Conservation (phyloP, 208 protist genomes). For the Vickermania spadyakhi region DNA sequence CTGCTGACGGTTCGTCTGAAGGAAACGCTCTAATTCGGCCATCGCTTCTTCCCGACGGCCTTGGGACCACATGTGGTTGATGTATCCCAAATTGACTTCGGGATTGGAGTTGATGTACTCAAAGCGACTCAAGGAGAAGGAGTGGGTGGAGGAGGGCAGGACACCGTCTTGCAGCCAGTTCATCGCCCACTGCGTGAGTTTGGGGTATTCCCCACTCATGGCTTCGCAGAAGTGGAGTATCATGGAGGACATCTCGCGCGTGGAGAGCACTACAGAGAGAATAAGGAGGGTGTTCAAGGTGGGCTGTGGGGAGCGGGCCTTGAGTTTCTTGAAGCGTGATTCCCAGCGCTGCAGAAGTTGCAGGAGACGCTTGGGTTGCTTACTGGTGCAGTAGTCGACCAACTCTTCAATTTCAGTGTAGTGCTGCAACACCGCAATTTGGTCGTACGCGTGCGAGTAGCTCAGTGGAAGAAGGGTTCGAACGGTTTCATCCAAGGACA, state of each 20-base stretch:
- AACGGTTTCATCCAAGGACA: slow-evolving; percentile 77
- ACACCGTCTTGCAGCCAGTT: slow-evolving; percentile 48
- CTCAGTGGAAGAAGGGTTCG: slow-evolving; percentile 80
- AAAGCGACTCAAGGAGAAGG: neutral
- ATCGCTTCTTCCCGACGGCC: slow-evolving; percentile 67
- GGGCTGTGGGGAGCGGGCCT: slow-evolving; percentile 87
- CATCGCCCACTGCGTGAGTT: slow-evolving; percentile 84
- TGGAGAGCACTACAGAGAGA: slow-evolving; percentile 90
- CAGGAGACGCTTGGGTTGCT: slow-evolving; percentile 31
- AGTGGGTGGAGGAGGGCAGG: neutral
- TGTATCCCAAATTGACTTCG: slow-evolving; percentile 59
- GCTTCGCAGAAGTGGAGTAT: slow-evolving; percentile 95
- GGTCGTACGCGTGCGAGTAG: slow-evolving; percentile 92
- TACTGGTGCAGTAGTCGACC: slow-evolving; percentile 75
- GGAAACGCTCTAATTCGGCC: slow-evolving; percentile 63
- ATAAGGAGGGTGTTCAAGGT: slow-evolving; percentile 95
- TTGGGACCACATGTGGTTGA: slow-evolving; percentile 77
- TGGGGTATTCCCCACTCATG: slow-evolving; percentile 61
- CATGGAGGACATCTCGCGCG: slow-evolving; percentile 90
- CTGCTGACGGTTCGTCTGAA: slow-evolving; percentile 32
- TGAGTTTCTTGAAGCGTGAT: slow-evolving; percentile 74
- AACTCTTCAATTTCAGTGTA: slow-evolving; percentile 99
- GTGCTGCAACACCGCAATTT: slow-evolving; percentile 96
- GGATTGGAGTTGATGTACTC: slow-evolving; percentile 13
- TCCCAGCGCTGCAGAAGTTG: slow-evolving; percentile 49